These are phyloP conservation scores for Adenanthera pavonina DNA, from an alignment of 306 rosid genomes.

Conservation along the genomic window DNA sequence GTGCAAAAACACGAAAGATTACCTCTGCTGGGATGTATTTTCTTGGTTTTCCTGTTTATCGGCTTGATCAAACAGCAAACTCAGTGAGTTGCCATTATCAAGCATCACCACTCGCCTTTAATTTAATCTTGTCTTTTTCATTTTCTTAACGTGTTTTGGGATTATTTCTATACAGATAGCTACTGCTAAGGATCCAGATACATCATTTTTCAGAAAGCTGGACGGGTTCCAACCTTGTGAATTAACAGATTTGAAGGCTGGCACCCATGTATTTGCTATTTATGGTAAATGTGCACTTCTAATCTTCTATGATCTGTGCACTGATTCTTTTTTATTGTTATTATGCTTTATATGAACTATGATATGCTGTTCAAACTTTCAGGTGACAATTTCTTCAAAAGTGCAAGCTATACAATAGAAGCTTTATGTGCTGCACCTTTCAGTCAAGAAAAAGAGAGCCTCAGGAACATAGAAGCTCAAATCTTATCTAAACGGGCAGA, in stretches of 20 bases:
- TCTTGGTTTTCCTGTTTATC: slow-evolving; percentile 98
- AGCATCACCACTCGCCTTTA: slow-evolving; percentile 9
- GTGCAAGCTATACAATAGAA: slow-evolving; percentile 93
- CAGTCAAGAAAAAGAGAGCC: slow-evolving; percentile 73
- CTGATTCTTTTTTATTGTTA: slow-evolving; percentile 29
- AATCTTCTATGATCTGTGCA: slow-evolving; percentile 5
- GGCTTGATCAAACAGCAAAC: slow-evolving; percentile 78
- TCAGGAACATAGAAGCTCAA: slow-evolving; percentile 77
- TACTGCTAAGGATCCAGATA: slow-evolving; percentile 95
- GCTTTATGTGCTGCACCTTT: slow-evolving; percentile 79
- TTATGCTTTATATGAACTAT: slow-evolving; percentile 18
- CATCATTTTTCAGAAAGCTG: slow-evolving; percentile 86
- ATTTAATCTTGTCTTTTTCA: slow-evolving; percentile 18
- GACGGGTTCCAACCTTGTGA: slow-evolving; percentile 98
- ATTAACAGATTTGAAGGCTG: slow-evolving; percentile 88
- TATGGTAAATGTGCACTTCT: slow-evolving; percentile 64
- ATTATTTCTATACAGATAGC: slow-evolving; percentile 59
- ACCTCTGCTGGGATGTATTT: slow-evolving; percentile 98
- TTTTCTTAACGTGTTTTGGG: slow-evolving; percentile 33
- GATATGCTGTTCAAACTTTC: slow-evolving; percentile 35
- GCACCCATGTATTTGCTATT: slow-evolving; percentile 90
- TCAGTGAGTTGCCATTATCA: slow-evolving; percentile 64
- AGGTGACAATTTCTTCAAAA: slow-evolving; percentile 99
- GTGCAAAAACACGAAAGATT: slow-evolving; percentile 82
- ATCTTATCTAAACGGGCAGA: slow-evolving; percentile 89